Evolutionary conservation across 331 rosid genomes (phyloP), one percentile per base, ranked within the genome.

Genomic region (Spiraea crenata): DNA sequence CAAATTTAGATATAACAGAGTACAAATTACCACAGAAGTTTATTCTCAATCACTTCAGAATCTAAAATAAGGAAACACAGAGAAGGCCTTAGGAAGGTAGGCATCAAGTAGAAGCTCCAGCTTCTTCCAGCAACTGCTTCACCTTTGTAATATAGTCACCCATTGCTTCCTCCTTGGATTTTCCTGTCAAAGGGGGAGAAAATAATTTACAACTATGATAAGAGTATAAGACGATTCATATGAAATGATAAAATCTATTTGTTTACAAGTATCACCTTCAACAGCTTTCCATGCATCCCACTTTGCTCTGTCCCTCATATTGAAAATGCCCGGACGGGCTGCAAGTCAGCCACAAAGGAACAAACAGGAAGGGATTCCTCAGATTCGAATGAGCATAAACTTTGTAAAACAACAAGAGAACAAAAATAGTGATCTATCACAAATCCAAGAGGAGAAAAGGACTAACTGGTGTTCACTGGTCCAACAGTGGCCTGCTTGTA

Each of bases 271-370:
- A 52, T 72, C 74, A 95, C 97, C 97, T 85, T 91, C 96, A 85
- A 82, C 90, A 57, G 89, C 87, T 84, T 95, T 91, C 97, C 99
- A 95, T 70, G 99, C 99, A 89, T 95, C 99, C 99, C 99, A 95
- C 74, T 89, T 91, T 46, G 91, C 96, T 76, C 92, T 85, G 69
- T 95, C 99, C 81, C 65, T 91, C 95, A 76, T 37, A 81, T 74
- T 86, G 85, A 95, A 95, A 0, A 95, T 46, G 75, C 99, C 99
- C 4, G 99, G 99, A 9, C 99, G 99, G 74, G 69, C 99, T 95
- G 81, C 63, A 83, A 81, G 83, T 63, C 80, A 79, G 0, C 56
- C 63, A 52, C 38, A 79, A 40, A 31, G 49, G 14, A 65, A 52
- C 55, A 52, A 54, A 68, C 78, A 76, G 58, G 46, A 71, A 49